Percentiles rank a stretch among this genome's conserved stretches.
These are phyloP conservation scores for Onygena corvina DNA, from an alignment of 2,329 filamentous ascomycete species.

Conservation along the genomic window DNA sequence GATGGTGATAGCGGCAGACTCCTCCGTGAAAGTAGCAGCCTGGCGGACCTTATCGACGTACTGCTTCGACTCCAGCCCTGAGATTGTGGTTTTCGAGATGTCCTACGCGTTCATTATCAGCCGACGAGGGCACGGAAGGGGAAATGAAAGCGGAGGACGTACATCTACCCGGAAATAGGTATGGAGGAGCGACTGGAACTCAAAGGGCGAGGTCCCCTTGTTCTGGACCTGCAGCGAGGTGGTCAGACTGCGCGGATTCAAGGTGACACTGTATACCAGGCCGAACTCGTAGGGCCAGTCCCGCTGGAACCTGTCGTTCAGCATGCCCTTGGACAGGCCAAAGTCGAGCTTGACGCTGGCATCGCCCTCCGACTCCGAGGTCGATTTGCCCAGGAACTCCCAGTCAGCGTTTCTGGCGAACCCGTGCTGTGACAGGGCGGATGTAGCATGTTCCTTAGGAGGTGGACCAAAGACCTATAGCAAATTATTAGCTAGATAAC, in stretches of 20 bases:
- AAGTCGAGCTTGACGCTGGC: conserved; percentile 88
- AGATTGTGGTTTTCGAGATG: conserved; percentile 59
- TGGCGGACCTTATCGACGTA: conserved; percentile 78
- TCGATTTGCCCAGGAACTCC: conserved; percentile 87
- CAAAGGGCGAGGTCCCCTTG: conserved; percentile 67
- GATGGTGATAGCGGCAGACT: conserved; percentile 54
- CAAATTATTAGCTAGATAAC: background rate
- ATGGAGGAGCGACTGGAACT: conserved; percentile 85
- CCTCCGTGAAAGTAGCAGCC: conserved; percentile 50
- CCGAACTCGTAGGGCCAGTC: conserved; percentile 82
- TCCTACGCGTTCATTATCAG: conserved; percentile 45
- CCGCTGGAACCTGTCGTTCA: conserved; percentile 55
- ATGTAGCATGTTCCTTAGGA: conserved; percentile 63
- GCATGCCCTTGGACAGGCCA: conserved; percentile 62
- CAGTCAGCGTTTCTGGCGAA: conserved; percentile 45
- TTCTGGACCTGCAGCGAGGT: conserved; percentile 83
- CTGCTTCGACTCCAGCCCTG: conserved; percentile 60
- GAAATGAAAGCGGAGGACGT: conserved; percentile 25
- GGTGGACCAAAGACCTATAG: conserved; percentile 70
- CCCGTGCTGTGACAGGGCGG: conserved; percentile 61
- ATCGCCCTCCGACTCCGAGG: conserved; percentile 51
- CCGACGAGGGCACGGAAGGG: background rate
- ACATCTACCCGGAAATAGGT: conserved; percentile 78
- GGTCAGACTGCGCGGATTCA: conserved; percentile 60
- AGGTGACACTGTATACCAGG: conserved; percentile 82